Evolutionary conservation across 2,329 filamentous ascomycete genomes (phyloP), one percentile per base, ranked within the genome.

Genomic region (Scedosporium boydii): DNA sequence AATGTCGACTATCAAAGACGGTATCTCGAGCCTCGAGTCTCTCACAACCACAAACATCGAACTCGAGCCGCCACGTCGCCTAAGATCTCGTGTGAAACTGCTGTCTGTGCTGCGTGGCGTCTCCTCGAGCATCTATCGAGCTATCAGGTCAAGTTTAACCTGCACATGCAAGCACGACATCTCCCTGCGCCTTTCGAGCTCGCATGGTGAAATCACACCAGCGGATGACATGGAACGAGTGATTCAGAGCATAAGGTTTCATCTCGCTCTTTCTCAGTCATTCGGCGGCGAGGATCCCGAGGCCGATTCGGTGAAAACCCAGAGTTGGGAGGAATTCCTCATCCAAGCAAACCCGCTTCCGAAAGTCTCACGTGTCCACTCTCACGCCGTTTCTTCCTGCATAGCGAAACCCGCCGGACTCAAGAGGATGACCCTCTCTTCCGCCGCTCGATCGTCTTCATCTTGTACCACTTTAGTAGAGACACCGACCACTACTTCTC

Each of bases 21-120:
- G 65, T 5, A 65, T 72, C 6, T 64, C 63, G 0, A 69, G 63
- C 16, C 61, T 72, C 7, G 66, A 70, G 57, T 59, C 59, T 1
- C 10, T 72, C 4, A 64, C 67, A 3, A 48, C 59, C 0, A 61
- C 63, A 0, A 71, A 68, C 34, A 41, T 68, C 4, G 51, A 67
- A 21, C 60, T 71, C 23, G 68, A 69, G n/a, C 66, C 69, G 1
- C 27, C 56, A 1, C 63, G 70, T 2, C 60, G 57, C 18, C 18
- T 60, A 3, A 58, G 62, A 14, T 69, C 66, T 0, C 65, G 68
- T 55, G 66, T 63, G 3, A 67, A 63, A 4, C 61, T 71, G 0
- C 63, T 67, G 23, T 64, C 38, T 9, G 18, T 71, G 1, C 46
- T 70, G 4, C 66, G 66, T 2, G 64, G 65, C 3, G 26, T 71